Base-by-base conservation (phyloP, 257 asterid genomes). In the Parsonsia alboflavescens region DNA sequence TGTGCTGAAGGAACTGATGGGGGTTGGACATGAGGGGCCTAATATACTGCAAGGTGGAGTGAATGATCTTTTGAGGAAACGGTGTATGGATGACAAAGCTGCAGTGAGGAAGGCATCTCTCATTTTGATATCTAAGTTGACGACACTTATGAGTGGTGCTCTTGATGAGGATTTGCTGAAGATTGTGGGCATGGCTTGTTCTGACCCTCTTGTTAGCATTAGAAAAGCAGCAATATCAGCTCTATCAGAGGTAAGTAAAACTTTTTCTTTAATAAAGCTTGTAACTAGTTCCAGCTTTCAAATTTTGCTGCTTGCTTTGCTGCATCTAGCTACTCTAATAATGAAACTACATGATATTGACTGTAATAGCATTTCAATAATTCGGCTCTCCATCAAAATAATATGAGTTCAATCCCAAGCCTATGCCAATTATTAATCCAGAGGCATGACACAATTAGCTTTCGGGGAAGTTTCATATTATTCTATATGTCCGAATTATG, bases 101-200 rank as follows among this genome's bases (percentile, higher is more conserved):
- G 98, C 96, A 70, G 99, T 94, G n/a, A 79, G 97, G 73, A 94
- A 89, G 88, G 97, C 97, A 68, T 90, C 97, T 64, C 97, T 94
- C 75, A 71, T 88, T 68, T 83, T 94, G 65, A 83, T 88, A 80
- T 94, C 98, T 70, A 94, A 92, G 84, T 80, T 90, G 73, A 80
- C 85, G 64, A 81, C 84, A 10, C 82, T 88, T 77, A 58, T 88
- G 61, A 95, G 90, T 72, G 89, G 91, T 50, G 84, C 89, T 66
- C 88, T 86, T 65, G 97, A 92, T 48, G 92, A 75, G 77, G 93
- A 88, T 65, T 84, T 92, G 82, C 84, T 94, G 70, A 90, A 85
- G 81, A 88, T 89, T 70, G 88, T 92, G 65, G 95, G 98, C 85
- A 82, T 92, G 85, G 90, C 96, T 75, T 94, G 99, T 82, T 89